These are phyloP conservation scores for Acanthamoeba healyi DNA, from an alignment of 208 protist species.

Conservation along the genomic window DNA sequence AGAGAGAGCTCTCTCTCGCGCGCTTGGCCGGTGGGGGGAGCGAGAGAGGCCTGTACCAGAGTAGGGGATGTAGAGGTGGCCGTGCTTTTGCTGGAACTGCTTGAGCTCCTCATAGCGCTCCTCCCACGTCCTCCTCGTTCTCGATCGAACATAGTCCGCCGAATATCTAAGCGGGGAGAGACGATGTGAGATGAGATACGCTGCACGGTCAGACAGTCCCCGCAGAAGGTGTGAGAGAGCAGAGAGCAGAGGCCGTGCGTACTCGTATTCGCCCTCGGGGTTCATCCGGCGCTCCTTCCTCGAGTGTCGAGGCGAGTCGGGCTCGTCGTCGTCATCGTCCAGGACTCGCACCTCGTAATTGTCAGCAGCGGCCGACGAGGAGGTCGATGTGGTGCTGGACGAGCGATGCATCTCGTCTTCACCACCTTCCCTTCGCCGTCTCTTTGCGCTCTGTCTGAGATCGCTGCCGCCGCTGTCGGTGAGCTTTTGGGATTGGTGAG, in stretches of 20 bases:
- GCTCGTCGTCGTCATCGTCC: conserved; percentile 12
- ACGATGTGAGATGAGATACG: neutral
- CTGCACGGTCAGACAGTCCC: too few relatives aligned
- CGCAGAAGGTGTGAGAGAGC: neutral
- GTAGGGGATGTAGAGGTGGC: conserved; percentile 59
- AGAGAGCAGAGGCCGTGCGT: neutral
- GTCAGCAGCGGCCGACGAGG: neutral
- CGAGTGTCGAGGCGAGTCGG: neutral
- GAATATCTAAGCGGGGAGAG: neutral
- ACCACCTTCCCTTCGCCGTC: neutral
- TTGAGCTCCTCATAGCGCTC: conserved; percentile 40
- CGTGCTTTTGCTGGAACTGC: conserved; percentile 29
- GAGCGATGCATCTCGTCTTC: neutral
- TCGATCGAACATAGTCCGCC: neutral
- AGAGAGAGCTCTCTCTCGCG: too few relatives aligned
- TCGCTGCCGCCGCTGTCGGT: neutral
- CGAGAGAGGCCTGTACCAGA: neutral
- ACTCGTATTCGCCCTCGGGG: neutral
- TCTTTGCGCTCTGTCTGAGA: neutral
- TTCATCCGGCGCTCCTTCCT: neutral
- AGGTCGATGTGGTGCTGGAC: neutral
- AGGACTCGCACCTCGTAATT: neutral
- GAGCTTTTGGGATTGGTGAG: too few relatives aligned
- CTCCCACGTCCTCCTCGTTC: conserved; percentile 37
- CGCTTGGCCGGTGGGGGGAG: too few relatives aligned